Percentiles rank a stretch among this genome's conserved stretches.
These are phyloP conservation scores for Blechomonas ayalai DNA, from an alignment of 208 protist species.

Conservation along the genomic window DNA sequence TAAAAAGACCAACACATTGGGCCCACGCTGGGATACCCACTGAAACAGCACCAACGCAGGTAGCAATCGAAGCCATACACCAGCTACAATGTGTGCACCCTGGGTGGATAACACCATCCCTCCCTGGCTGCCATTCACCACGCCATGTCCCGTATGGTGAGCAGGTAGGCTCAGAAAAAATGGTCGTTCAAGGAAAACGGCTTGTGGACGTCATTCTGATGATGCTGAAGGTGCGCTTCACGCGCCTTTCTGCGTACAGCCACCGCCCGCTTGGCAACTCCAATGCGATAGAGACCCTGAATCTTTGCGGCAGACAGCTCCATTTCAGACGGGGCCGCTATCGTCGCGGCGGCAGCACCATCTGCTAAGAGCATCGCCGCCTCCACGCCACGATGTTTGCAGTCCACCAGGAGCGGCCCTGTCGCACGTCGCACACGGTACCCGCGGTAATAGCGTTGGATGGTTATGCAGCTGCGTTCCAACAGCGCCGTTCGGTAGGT, in stretches of 20 bases:
- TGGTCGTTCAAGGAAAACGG: too few relatives aligned
- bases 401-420: not conserved
- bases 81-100: too few relatives aligned
- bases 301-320: slow-evolving; percentile 2
- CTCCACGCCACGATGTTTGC: not conserved
- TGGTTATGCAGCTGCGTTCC: slow-evolving; percentile 32
- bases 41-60: too few relatives aligned
- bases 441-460: slow-evolving; percentile 55
- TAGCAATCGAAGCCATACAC: too few relatives aligned
- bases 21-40: too few relatives aligned
- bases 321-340: not conserved
- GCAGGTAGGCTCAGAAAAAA: too few relatives aligned
- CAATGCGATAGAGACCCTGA: not conserved
- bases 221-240: too few relatives aligned
- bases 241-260: not conserved
- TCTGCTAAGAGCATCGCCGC: not conserved
- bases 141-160: too few relatives aligned
- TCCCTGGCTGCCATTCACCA: too few relatives aligned
- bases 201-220: too few relatives aligned
- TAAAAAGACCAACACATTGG: too few relatives aligned
- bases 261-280: slow-evolving; percentile 1
- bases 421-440: slow-evolving; percentile 10
- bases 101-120: too few relatives aligned
- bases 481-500: slow-evolving; percentile 37
- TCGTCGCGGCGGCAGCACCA: not conserved